A percentile compares a stretch with the other conserved stretches of the same genome.
Evolutionary conservation across 495 filamentous ascomycete genomes (phyloP).

Genomic region (Podospora pseudopauciseta): DNA sequence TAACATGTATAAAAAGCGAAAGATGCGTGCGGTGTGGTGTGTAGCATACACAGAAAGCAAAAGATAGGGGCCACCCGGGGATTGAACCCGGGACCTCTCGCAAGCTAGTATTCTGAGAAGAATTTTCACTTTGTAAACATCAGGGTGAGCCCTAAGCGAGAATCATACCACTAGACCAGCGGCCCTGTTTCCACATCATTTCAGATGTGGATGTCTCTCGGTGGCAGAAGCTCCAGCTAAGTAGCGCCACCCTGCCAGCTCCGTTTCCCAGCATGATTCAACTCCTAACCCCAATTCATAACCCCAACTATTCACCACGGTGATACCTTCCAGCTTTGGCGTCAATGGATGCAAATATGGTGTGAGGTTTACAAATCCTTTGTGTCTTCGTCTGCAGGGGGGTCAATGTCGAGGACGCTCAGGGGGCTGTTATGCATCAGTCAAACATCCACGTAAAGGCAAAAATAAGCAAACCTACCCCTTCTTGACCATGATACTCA

Average conservation of each 20-base stretch:
- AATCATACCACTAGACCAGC: constrained; percentile 30
- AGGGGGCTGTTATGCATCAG: constrained; percentile 15
- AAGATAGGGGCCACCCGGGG: constrained; percentile 24
- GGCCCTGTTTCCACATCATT: constrained; percentile 8
- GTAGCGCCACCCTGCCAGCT: neutral
- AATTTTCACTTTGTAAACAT: constrained; percentile 4
- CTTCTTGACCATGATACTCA: constrained; percentile 78
- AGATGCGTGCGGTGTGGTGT: neutral
- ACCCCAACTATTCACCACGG: neutral
- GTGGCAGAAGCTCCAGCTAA: neutral
- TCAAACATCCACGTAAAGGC: neutral
- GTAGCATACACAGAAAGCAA: constrained; percentile 7
- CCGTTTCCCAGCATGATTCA: neutral
- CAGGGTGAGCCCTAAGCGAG: constrained; percentile 24
- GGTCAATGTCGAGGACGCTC: constrained; percentile 19
- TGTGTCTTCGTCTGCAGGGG: neutral
- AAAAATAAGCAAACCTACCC: constrained; percentile 20
- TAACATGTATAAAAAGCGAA: too few relatives aligned
- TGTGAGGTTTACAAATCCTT: neutral
- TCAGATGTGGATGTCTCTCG: constrained; percentile 10
- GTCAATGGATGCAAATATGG: neutral
- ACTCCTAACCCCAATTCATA: neutral
- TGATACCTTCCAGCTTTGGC: too few relatives aligned
- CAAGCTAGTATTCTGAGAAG: constrained; percentile 2
- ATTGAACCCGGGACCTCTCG: constrained; percentile 28